Evolutionary conservation across 169 alveolate species (phyloP).

Genomic region (Eimeria acervulina): DNA sequence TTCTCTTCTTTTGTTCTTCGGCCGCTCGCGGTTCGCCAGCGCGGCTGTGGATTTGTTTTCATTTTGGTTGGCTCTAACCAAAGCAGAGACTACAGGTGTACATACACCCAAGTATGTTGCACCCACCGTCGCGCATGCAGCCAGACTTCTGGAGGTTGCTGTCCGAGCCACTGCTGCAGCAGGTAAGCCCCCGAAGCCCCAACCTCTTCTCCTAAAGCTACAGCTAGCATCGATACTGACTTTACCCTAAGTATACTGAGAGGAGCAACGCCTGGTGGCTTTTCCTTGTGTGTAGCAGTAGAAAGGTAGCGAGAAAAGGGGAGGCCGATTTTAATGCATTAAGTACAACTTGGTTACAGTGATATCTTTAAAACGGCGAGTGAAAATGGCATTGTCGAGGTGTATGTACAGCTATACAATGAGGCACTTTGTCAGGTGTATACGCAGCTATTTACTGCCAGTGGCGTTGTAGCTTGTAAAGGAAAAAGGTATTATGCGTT

Average conservation of each 20-base stretch:
- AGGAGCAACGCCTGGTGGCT: not conserved
- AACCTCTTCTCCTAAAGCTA: not conserved
- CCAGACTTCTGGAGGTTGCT: slow-evolving; percentile 1
- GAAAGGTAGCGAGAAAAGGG: not conserved
- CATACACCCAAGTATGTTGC: not conserved
- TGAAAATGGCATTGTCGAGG: not conserved
- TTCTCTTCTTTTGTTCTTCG: slow-evolving; percentile 6
- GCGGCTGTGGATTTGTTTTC: not conserved
- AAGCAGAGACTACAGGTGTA: not conserved
- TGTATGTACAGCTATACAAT: not conserved
- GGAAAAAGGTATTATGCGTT: not conserved
- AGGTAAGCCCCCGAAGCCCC: slow-evolving; percentile 30
- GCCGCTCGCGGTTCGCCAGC: not conserved
- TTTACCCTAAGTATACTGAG: no score
- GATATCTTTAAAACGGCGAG: no score
- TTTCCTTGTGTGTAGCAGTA: not conserved
- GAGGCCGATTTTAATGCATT: no score
- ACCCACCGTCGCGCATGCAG: not conserved
- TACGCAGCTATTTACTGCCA: no score
- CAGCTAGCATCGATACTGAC: no score
- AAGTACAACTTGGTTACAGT: no score
- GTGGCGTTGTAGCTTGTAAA: no score
- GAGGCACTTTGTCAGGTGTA: no score
- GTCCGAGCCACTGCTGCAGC: slow-evolving; percentile 43
- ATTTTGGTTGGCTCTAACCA: not conserved